These are phyloP conservation scores for Coemansia sp. DNA, from an alignment of 192 early-diverging fungal species.

Conservation along the genomic window DNA sequence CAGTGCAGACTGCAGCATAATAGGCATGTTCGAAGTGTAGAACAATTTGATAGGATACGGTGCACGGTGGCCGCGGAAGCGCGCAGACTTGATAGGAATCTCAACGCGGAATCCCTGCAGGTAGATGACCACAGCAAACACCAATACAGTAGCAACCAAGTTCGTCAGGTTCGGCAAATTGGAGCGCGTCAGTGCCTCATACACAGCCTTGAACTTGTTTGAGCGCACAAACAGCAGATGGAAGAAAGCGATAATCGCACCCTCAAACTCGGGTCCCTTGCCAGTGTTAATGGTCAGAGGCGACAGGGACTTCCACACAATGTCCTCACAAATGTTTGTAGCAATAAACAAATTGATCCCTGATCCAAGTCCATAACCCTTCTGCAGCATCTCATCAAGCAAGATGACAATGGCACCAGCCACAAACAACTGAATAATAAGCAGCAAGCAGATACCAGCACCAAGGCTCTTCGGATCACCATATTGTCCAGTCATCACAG, in stretches of 20 bases:
- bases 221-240: slow-evolving; percentile 91
- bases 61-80: slow-evolving; percentile 95
- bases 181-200: slow-evolving; percentile 94
- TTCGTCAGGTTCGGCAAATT: slow-evolving; percentile 87
- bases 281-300: slow-evolving; percentile 98
- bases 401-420: slow-evolving; percentile 97
- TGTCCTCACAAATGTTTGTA: slow-evolving; percentile 99
- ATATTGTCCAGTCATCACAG: slow-evolving; percentile 97
- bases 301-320: slow-evolving; percentile 98
- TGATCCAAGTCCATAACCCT: slow-evolving; percentile 99
- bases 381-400: slow-evolving; percentile 98
- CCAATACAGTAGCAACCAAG: slow-evolving; percentile 82
- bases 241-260: slow-evolving; percentile 93
- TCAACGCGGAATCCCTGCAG: slow-evolving; percentile 99
- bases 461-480: slow-evolving; percentile 95
- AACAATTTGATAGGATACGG: slow-evolving; percentile 99
- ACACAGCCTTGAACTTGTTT: slow-evolving; percentile 95
- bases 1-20: slow-evolving; percentile 98
- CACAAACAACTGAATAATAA: slow-evolving; percentile 96
- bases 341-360: slow-evolving; percentile 99
- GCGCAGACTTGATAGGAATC: slow-evolving; percentile 95
- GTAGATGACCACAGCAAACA: slow-evolving; percentile 90
- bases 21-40: slow-evolving; percentile 99
- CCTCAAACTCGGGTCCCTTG: slow-evolving; percentile 98
- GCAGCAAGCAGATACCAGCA: slow-evolving; percentile 91